These are phyloP conservation scores for Penicillium sp. DNA, from an alignment of 2,329 filamentous ascomycete species.

Conservation along the genomic window DNA sequence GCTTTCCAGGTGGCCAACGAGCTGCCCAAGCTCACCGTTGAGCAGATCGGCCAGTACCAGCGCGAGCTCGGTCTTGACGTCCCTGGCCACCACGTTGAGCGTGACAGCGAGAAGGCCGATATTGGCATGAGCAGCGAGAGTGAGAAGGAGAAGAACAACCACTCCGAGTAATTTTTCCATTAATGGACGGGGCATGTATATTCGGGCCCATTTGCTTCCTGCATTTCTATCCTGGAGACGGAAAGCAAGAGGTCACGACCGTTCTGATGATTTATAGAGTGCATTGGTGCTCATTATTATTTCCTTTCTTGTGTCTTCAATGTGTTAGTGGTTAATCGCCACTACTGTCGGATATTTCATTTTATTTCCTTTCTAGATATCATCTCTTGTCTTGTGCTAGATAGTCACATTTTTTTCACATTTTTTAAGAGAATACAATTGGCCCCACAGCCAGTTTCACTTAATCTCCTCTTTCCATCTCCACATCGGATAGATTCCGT, in stretches of 20 bases:
- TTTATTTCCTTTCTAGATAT: not conserved
- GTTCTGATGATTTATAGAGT: slow-evolving; percentile 6
- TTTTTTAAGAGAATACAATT: not conserved
- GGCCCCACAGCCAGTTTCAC: not conserved
- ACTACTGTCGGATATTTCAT: slow-evolving; percentile 1
- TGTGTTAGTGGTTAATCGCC: slow-evolving; percentile 6
- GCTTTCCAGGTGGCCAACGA: slow-evolving; percentile 26
- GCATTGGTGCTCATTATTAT: slow-evolving; percentile 3
- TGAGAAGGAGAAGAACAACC: slow-evolving; percentile 7
- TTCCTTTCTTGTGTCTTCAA: not conserved
- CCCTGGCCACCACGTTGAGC: not conserved
- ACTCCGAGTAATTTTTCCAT: slow-evolving; percentile 2
- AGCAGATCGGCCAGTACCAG: slow-evolving; percentile 27
- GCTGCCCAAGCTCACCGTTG: slow-evolving; percentile 31
- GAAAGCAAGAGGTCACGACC: slow-evolving; percentile 4
- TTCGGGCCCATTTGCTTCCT: slow-evolving; percentile 6
- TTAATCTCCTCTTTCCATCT: not conserved
- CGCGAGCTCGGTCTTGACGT: slow-evolving; percentile 24
- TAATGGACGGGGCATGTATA: not conserved
- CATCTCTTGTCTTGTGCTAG: not conserved
- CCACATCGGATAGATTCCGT: not conserved
- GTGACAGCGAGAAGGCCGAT: slow-evolving; percentile 21
- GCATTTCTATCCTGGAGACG: slow-evolving; percentile 9
- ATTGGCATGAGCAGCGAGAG: slow-evolving; percentile 20
- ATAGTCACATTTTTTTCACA: not conserved